Base-by-base conservation (phyloP, 345 rosid genomes). In the Eucalyptus regnans region DNA sequence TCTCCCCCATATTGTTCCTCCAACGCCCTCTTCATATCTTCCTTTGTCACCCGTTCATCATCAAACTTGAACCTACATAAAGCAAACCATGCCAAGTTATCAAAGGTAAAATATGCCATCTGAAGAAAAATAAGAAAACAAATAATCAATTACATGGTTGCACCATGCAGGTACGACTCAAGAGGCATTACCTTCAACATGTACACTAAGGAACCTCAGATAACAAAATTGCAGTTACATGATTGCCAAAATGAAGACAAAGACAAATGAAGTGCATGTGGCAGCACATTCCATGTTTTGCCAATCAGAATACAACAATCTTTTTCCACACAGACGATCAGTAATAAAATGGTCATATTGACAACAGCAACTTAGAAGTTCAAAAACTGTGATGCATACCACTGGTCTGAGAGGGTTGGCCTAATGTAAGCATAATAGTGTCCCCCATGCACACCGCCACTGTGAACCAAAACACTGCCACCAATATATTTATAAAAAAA, bases 371-470 rank as follows among this genome's bases (percentile, higher is more conserved):
- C 68, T 52, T 50, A 27, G 22, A 37, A 50, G 33, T 54, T 56
- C 84, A 52, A 43, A 86, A 27, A 71, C 50, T 16, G 46, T 12
- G 51, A 50, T 66, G 56, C 92, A 83, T 92, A 94, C 96, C 96
- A 94, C 86, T 94, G 94, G 85, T 94, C 96, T 85, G 93, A 88
- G 83, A 94, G 94, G 50, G 94, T 93, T 33, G 96, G 96, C 91
- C 96, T 90, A 87, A 94, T 94, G 89, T 91, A 94, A 64, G 96
- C 96, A 90, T 94, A 94, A 87, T 94, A 94, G 87, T 94, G 96
- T 52, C 96, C 96, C 79, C 96, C 96, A 88, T 94, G 96, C 90
- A 94, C 96, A 80, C 96, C 96, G 50, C 96, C 96, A 84, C 96
- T 94, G 83, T 94, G 96, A 88, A 94, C 96, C 94, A 94, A 91